Base-by-base conservation (phyloP, 2,329 filamentous ascomycete species). In the Grosmannia serpens region DNA sequence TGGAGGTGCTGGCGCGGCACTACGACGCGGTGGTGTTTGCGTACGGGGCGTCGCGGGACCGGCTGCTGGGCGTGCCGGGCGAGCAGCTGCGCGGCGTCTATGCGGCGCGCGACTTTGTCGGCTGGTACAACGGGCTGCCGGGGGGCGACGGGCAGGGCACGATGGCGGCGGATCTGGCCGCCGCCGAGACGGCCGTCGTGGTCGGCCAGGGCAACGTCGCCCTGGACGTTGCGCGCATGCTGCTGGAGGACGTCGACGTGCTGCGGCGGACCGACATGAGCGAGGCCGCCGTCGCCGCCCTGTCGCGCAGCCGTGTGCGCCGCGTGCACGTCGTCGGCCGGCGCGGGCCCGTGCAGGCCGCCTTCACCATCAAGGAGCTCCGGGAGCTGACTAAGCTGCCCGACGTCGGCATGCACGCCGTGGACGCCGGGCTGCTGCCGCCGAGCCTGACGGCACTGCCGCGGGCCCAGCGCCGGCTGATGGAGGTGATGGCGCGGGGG, bases 141-240 rank as follows among this genome's bases (percentile, higher is more conserved):
- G 88, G 95, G 65, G 88, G 88, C 68, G 81, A 86, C 24, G 35
- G 15, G 9, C n/a, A 7, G 5, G 24, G 41, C 13, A 20, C 20
- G 6, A 44, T 26, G 35, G 3, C 11, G 4, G n/a, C 54, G 3
- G 82, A 90, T 67, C 78, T 97, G 29, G 81, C 83, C 0, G 76
- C 78, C 11, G 88, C 87, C 0, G 89, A 96, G 55, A 86, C 91
- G 61, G 94, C 89, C 1, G 83, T 96, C 35, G 80, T 99, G 53
- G 85, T 99, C 63, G 94, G 94, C 2, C 92, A 99, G 68, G 94
- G 94, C 20, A 99, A 99, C 71, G 94, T 99, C 10, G 94, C 94
- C 0, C 76, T 99, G 53, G 94, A 99, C 70, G 89, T 99, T 20
- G 91, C 92, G 1, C 82, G 95, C 29, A 92, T 95, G 66, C 75